Evolutionary conservation across 192 early-diverging fungal species (phyloP), one percentile per base, ranked within the genome.

Genomic region (Phlyctochytrium planicorne): DNA sequence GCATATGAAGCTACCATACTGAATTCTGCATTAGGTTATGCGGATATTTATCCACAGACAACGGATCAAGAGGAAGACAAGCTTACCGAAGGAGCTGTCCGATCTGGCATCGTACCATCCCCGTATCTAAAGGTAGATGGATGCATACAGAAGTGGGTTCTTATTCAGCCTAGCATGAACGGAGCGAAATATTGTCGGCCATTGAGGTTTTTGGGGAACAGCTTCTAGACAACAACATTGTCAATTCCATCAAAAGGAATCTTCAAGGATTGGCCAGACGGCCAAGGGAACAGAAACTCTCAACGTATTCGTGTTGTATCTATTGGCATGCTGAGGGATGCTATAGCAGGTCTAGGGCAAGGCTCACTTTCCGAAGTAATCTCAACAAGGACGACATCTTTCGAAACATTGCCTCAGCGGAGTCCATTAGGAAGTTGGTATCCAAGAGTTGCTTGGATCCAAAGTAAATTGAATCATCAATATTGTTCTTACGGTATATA

Each of bases 41-140:
- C n/a, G 53, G 65, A 72, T 27, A 27, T 57, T 12, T 57, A 57
- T 29, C 55, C 55, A 27, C 55, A 57, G 25, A 29, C 10, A 6
- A 12, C 55, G 25, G 55, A 29, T 4, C 55, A 57, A 27, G 55
- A 57, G 55, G 55, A 57, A 29, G 55, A 57, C 25, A 14, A 27
- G 25, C 55, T 57, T 12, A 20, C 25, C 6, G 27, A 57, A 29
- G 10, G 4, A 6, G 10, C 27, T 12, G 55, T 57, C 6, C 16
- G 27, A 4, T 12, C 4, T 6, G 55, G 55, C 6, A 6, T 25
- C 55, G 55, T 57, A 27, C 55, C 55, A 29, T 24, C 12, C 10
- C 55, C 55, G 6, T 57, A 57, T 57, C 6, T 57, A 14, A 12
- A 57, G 55, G 55, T 57, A 14, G 27, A n/a, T 50, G 55, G 25